phyloP scores from a whole-genome alignment of 179 eudicot genomes.

The Camellia oleifera region DNA sequence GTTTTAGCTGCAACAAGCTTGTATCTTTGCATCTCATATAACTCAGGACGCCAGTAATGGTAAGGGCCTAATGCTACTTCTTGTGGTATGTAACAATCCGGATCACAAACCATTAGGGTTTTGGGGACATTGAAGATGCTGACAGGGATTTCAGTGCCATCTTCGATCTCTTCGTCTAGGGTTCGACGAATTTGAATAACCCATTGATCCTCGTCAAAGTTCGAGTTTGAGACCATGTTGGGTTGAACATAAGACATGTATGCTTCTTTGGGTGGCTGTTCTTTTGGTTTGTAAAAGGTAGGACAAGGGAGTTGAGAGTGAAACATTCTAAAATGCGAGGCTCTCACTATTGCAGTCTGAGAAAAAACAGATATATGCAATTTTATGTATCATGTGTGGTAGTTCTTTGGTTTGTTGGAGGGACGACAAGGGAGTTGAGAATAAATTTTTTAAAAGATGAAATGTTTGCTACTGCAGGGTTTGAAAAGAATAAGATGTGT shows the following conservation, averaged over 20 bases:
- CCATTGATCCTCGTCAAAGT: slow-evolving; percentile 26
- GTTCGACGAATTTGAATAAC: slow-evolving; percentile 26
- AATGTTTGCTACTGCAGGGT: too few species aligned
- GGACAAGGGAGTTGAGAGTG: not conserved
- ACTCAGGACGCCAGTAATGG: slow-evolving; percentile 36
- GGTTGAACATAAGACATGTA: slow-evolving; percentile 11
- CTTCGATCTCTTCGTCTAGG: slow-evolving; percentile 23
- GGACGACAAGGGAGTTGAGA: too few species aligned
- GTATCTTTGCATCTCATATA: slow-evolving; percentile 36
- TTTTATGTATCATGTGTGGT: too few species aligned
- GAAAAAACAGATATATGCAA: too few species aligned
- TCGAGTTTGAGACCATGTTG: slow-evolving; percentile 13
- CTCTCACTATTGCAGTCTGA: too few species aligned
- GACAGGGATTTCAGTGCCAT: slow-evolving; percentile 19
- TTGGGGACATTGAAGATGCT: slow-evolving; percentile 30
- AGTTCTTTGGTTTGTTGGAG: too few species aligned
- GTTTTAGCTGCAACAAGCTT: slow-evolving; percentile 33
- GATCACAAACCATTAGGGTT: slow-evolving; percentile 17
- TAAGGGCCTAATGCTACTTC: slow-evolving; percentile 41
- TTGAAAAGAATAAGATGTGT: too few species aligned
- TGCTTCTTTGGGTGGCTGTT: not conserved
- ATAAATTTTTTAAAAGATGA: too few species aligned
- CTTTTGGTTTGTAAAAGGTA: not conserved
- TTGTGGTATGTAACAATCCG: slow-evolving; percentile 36
- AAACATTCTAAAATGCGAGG: not conserved